Conservation (phyloP, 768 basidiomycete genomes). For the Russula vinacea region DNA sequence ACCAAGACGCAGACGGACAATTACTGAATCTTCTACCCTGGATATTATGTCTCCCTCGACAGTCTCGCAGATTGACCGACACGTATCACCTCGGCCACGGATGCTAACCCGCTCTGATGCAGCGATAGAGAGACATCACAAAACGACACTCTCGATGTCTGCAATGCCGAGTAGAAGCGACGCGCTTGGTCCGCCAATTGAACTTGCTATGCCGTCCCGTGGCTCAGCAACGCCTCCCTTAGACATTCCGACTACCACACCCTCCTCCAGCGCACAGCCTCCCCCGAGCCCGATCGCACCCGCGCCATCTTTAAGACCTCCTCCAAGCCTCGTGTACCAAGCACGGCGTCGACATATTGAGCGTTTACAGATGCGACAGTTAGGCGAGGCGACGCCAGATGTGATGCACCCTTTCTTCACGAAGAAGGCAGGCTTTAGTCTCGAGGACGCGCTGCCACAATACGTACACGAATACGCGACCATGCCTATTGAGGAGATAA, state of each 20-base stretch:
- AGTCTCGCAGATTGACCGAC: conserved; percentile 1
- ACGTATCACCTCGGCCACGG: conserved; percentile 9
- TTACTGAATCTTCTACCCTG: conserved; percentile 17
- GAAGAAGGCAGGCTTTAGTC: conserved; percentile 78
- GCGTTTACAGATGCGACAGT: conserved; percentile 77
- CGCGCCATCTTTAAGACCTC: conserved; percentile 17
- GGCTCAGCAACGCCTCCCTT: not conserved
- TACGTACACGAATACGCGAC: conserved; percentile 87
- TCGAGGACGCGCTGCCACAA: conserved; percentile 81
- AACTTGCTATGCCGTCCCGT: not conserved
- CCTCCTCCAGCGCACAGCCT: conserved; percentile 2
- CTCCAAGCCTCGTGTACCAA: conserved; percentile 46
- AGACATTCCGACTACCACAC: not conserved
- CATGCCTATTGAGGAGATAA: conserved; percentile 77
- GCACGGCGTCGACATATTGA: conserved; percentile 65
- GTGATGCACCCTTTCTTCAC: conserved; percentile 86
- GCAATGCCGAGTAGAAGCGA: conserved; percentile 18
- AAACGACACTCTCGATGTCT: conserved; percentile 16
- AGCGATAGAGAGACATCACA: conserved; percentile 15
- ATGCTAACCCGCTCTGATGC: not conserved
- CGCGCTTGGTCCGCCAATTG: conserved; percentile 10
- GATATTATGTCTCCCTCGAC: conserved; percentile 8
- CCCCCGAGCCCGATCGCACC: conserved; percentile 16
- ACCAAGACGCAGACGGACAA: conserved; percentile 31
- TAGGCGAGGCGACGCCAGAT: conserved; percentile 86